Evolutionary conservation across 2,329 filamentous ascomycete species (phyloP).

Genomic region (Aspergillus jensenii): DNA sequence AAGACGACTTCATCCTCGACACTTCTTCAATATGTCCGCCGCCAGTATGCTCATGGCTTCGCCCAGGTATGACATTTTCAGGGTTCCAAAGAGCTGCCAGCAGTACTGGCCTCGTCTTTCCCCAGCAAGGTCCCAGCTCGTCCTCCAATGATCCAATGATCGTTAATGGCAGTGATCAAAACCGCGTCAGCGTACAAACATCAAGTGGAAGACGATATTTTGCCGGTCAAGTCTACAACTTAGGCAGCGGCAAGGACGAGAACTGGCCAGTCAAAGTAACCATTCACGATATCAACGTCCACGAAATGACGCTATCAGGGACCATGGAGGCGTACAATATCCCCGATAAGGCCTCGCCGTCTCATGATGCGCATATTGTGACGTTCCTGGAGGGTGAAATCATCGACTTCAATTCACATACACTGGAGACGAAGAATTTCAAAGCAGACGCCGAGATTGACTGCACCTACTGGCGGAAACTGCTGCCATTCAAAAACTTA

Average conservation of each 20-base stretch:
- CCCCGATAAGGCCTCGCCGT: conserved; percentile 50
- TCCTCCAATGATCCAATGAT: conserved; percentile 35
- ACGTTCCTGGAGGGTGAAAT: conserved; percentile 70
- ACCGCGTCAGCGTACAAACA: conserved; percentile 38
- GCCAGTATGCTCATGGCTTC: conserved; percentile 60
- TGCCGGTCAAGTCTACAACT: conserved; percentile 27
- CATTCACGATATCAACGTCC: conserved; percentile 62
- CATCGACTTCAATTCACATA: conserved; percentile 59
- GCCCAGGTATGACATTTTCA: conserved; percentile 59
- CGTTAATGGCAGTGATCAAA: conserved; percentile 34
- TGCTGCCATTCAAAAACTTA: conserved; percentile 49
- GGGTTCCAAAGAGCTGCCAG: conserved; percentile 60
- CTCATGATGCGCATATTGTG: conserved; percentile 53
- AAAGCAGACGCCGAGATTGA: conserved; percentile 48
- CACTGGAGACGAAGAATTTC: conserved; percentile 49
- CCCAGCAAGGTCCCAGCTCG: conserved; percentile 29
- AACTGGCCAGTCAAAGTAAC: conserved; percentile 68
- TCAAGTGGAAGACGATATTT: conserved; percentile 37
- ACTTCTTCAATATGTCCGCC: conserved; percentile 51
- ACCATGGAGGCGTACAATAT: conserved; percentile 72
- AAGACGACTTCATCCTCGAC: conserved; percentile 60
- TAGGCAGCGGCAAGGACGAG: conserved; percentile 47
- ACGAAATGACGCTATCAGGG: conserved; percentile 62
- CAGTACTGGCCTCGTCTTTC: conserved; percentile 27
- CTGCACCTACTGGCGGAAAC: conserved; percentile 49